Evolutionary conservation across 1,139 yeast genomes (phyloP).

Genomic region (Candida sanyaensis): DNA sequence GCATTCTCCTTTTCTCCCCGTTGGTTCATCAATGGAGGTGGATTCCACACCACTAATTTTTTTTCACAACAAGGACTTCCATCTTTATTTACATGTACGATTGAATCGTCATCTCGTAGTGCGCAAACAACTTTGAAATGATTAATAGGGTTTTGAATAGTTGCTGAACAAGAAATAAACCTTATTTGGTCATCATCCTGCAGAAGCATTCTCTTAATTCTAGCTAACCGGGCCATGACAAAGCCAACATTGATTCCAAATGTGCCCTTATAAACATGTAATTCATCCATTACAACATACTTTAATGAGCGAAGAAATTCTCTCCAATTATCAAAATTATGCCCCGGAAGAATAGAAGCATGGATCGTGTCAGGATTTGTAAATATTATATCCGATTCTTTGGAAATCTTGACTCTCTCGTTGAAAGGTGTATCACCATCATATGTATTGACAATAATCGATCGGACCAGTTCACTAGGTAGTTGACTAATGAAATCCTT

Average conservation of each 20-base stretch:
- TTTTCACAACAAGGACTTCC: conserved; percentile 89
- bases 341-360: conserved; percentile 74
- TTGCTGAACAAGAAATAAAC: conserved; percentile 92
- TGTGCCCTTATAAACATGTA: conserved; percentile 85
- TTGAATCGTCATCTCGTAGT: conserved; percentile 39
- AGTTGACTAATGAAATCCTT: conserved; percentile 55
- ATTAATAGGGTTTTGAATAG: conserved; percentile 68
- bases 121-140: conserved; percentile 81
- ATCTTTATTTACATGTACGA: conserved; percentile 64
- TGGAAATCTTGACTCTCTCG: conserved; percentile 54
- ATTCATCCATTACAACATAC: conserved; percentile 83
- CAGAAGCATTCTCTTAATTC: conserved; percentile 18
- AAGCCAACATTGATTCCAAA: conserved; percentile 92
- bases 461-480: conserved; percentile 29
- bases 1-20: conserved; percentile 43
- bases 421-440: conserved; percentile 87
- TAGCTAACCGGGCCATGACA: conserved; percentile 68
- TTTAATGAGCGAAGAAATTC: conserved; percentile 63
- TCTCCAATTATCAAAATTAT: conserved; percentile 54
- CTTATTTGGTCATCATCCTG: conserved; percentile 31
- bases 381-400: conserved; percentile 74
- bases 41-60: conserved; percentile 79
- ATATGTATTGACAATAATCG: conserved; percentile 67
- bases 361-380: conserved; percentile 96
- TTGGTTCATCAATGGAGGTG: conserved; percentile 64